phyloP scores from a whole-genome alignment of 352 stramenopile genomes.

The Phytophthora pini region DNA sequence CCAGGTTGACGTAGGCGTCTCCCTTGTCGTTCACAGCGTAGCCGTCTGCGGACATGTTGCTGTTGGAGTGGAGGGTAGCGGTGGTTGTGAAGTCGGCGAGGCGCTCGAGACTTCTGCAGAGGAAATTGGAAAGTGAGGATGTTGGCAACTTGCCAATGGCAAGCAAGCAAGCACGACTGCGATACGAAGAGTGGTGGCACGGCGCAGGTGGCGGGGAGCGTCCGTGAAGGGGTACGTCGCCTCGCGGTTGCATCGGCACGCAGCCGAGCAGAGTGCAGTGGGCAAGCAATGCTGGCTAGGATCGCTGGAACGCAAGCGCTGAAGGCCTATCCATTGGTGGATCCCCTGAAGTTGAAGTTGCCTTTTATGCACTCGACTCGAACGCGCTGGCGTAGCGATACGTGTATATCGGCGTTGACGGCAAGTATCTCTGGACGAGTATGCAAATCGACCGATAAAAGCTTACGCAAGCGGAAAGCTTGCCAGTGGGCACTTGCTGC shows the following conservation, averaged over 20 bases:
- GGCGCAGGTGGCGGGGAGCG: background rate
- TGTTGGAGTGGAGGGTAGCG: background rate
- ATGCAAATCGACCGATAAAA: background rate
- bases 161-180: background rate
- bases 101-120: constrained; percentile 30
- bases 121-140: constrained; percentile 12
- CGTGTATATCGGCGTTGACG: background rate
- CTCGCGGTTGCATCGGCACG: constrained; percentile 12
- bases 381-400: too few relatives aligned
- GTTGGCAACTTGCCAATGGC: background rate
- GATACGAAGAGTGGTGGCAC: background rate
- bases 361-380: background rate
- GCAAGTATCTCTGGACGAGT: background rate
- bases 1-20: constrained; percentile 24
- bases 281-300: background rate
- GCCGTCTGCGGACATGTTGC: constrained; percentile 18
- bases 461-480: background rate
- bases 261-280: constrained; percentile 1
- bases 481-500: too few relatives aligned
- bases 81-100: background rate
- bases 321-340: constrained; percentile 10
- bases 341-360: constrained; percentile 15
- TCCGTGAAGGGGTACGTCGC: background rate
- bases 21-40: constrained; percentile 24
- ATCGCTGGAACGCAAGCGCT: constrained; percentile 12